A percentile compares a stretch with the other conserved stretches of the same genome.
phyloP scores from a whole-genome alignment of 352 stramenopile genomes.

The Phytopythium oedochilum region DNA sequence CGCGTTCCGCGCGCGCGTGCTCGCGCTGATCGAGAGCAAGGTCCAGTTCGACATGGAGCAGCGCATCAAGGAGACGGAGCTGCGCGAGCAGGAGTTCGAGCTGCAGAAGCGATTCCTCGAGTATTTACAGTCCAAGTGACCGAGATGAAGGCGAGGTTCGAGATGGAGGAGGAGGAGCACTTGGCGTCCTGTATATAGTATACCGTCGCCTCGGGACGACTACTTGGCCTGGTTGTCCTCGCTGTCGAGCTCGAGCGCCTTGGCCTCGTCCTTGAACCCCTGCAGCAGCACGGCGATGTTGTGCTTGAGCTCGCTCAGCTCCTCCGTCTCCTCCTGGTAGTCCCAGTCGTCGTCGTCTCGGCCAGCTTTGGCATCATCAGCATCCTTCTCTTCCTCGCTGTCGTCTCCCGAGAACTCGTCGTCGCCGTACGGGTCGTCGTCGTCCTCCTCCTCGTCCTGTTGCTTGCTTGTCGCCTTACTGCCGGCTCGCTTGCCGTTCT shows the following conservation, averaged over 20 bases:
- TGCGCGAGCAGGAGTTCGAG: conserved; percentile 78
- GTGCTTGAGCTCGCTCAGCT: conserved; percentile 53
- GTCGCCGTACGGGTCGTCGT: conserved; percentile 17
- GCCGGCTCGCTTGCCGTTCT: conserved; percentile 9
- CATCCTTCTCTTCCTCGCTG: conserved; percentile 21
- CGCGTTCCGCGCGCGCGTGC: conserved; percentile 50
- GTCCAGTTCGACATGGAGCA: conserved; percentile 84
- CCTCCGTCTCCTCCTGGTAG: conserved; percentile 50
- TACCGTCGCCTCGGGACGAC: too few relatives aligned
- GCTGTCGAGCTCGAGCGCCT: conserved; percentile 24
- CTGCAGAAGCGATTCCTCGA: conserved; percentile 78
- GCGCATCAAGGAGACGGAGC: conserved; percentile 63
- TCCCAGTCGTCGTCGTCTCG: conserved; percentile 39
- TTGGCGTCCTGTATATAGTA: too few relatives aligned
- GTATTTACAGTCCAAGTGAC: conserved; percentile 78
- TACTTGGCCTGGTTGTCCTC: conserved; percentile 20
- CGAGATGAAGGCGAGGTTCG: neutral
- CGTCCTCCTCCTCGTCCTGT: conserved; percentile 18
- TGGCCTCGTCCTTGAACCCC: conserved; percentile 53
- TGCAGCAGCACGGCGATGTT: conserved; percentile 62
- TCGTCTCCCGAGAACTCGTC: conserved; percentile 11
- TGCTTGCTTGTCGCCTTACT: conserved; percentile 29
- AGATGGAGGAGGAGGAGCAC: too few relatives aligned
- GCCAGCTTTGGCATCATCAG: conserved; percentile 14
- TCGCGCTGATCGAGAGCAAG: conserved; percentile 77